phyloP scores from a whole-genome alignment of 2,329 filamentous ascomycete genomes.

The Immersiporthe knoxdaviesiana region DNA sequence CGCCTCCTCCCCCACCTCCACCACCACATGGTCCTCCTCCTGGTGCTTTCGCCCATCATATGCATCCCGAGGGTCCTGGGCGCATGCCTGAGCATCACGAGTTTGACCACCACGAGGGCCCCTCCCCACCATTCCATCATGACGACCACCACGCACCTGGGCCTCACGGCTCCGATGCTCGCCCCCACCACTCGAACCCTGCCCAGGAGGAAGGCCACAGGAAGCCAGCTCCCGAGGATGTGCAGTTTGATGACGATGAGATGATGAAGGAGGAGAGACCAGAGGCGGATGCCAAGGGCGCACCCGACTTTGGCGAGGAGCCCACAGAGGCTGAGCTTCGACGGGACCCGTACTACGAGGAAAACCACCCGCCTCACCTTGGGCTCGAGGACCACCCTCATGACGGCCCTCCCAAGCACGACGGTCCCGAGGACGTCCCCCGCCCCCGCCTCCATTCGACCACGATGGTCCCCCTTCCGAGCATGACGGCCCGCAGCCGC shows the following conservation, averaged over 20 bases:
- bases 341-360: constrained; percentile 12
- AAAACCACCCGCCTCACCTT: constrained; percentile 4
- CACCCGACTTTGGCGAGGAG: background rate
- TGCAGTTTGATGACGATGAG: background rate
- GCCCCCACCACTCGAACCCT: background rate
- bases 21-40: constrained; percentile 19
- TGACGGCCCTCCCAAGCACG: constrained; percentile 7
- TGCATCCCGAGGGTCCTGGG: background rate
- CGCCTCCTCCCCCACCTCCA: background rate
- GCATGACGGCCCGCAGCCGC: background rate
- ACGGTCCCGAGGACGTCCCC: constrained; percentile 5
- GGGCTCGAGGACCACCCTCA: constrained; percentile 1
- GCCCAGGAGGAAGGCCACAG: constrained; percentile 5
- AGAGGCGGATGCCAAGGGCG: background rate
- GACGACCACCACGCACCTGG: background rate
- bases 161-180: background rate
- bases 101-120: background rate
- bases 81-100: background rate
- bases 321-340: constrained; percentile 27
- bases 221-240: background rate
- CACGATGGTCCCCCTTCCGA: background rate
- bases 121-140: background rate
- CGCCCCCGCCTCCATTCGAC: background rate
- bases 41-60: constrained; percentile 8
- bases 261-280: background rate